Percentiles rank a stretch among this genome's conserved stretches.
These are phyloP conservation scores for Boletellus sp. DNA, from an alignment of 768 basidiomycete species.

Conservation along the genomic window DNA sequence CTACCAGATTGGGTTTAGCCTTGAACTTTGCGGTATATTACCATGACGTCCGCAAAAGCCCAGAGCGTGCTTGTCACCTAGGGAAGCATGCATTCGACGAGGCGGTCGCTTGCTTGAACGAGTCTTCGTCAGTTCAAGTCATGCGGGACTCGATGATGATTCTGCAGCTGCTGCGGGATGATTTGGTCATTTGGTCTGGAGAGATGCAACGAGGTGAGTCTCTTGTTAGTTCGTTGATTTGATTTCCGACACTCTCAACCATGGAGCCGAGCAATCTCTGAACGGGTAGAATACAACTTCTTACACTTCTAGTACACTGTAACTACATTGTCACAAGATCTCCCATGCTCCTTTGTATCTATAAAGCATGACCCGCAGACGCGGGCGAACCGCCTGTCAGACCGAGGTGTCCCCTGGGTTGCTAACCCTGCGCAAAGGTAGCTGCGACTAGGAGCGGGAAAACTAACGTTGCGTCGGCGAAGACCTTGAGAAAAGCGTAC, in stretches of 20 bases:
- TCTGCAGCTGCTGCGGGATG: slow-evolving; percentile 77
- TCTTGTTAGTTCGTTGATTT: slow-evolving; percentile 1
- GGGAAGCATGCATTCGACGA: slow-evolving; percentile 93
- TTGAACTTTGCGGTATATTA: slow-evolving; percentile 95
- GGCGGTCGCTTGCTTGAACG: slow-evolving; percentile 65
- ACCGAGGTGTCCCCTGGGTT: background rate
- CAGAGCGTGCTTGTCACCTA: slow-evolving; percentile 82
- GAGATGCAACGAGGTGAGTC: slow-evolving; percentile 54
- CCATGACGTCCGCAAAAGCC: slow-evolving; percentile 80
- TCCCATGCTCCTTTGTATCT: slow-evolving; percentile 4
- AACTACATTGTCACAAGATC: background rate
- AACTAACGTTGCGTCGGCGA: slow-evolving; percentile 94
- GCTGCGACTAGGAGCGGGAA: slow-evolving; percentile 95
- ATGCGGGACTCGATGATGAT: slow-evolving; percentile 79
- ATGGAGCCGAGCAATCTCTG: slow-evolving; percentile 24
- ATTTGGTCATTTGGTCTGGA: slow-evolving; percentile 80
- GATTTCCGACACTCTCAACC: slow-evolving; percentile 11
- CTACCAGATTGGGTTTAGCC: slow-evolving; percentile 83
- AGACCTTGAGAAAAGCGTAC: slow-evolving; percentile 45
- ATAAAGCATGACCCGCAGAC: background rate
- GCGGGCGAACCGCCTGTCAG: background rate
- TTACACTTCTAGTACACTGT: background rate
- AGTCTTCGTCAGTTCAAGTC: slow-evolving; percentile 39
- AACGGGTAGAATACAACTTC: slow-evolving; percentile 8
- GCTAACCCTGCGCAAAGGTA: slow-evolving; percentile 67